A percentile compares a stretch with the other conserved stretches of the same genome.
Conservation (phyloP, 2,329 filamentous ascomycete species). For the Botrytis byssoidea region DNA sequence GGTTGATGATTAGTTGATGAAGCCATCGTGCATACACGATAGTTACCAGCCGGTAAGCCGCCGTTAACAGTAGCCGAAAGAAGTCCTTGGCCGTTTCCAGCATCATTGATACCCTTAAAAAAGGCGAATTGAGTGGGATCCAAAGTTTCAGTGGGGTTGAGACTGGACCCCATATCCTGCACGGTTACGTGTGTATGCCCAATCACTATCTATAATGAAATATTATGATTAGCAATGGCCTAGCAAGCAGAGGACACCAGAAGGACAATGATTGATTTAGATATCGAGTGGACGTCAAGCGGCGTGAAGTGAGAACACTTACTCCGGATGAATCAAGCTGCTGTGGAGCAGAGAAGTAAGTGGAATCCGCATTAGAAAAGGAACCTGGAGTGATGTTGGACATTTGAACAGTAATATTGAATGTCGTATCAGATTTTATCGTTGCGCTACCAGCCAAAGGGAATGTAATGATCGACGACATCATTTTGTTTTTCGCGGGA, state of each 20-base stretch:
- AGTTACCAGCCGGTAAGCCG: constrained; percentile 45
- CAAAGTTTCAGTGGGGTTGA: constrained; percentile 37
- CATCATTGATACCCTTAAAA: constrained; percentile 46
- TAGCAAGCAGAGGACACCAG: not conserved
- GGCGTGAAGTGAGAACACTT: not conserved
- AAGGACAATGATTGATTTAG: no score
- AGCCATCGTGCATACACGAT: constrained; percentile 46
- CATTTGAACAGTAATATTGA: constrained; percentile 41
- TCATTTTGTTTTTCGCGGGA: constrained; percentile 37
- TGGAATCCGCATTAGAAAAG: constrained; percentile 43
- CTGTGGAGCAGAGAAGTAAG: constrained; percentile 44
- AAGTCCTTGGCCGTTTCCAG: constrained; percentile 42
- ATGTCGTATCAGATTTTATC: constrained; percentile 30
- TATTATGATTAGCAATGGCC: not conserved
- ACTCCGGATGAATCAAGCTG: constrained; percentile 22
- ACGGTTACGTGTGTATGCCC: constrained; percentile 44
- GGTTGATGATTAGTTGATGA: constrained; percentile 46
- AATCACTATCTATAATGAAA: constrained; percentile 33
- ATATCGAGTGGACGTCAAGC: not conserved
- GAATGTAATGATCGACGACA: constrained; percentile 36
- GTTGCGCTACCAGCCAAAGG: constrained; percentile 32
- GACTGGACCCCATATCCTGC: constrained; percentile 40
- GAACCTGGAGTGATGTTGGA: constrained; percentile 40
- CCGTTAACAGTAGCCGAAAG: constrained; percentile 41
- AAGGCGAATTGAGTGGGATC: constrained; percentile 41